Evolutionary conservation across 2,329 filamentous ascomycete genomes (phyloP).

Genomic region (Penicillium sp.): DNA sequence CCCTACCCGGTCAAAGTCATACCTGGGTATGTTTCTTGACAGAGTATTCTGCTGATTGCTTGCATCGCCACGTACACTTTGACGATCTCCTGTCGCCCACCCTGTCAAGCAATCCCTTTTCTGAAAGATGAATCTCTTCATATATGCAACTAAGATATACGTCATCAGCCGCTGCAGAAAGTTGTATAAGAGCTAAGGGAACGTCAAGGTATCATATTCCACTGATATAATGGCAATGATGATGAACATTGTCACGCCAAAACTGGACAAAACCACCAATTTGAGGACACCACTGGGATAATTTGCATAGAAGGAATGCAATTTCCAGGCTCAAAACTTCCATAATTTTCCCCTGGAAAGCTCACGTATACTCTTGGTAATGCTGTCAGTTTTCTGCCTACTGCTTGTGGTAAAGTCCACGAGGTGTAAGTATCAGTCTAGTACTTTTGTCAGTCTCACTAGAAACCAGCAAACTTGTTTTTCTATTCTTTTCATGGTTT

Average conservation of each 20-base stretch:
- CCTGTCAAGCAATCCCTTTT: background rate
- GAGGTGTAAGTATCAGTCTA: background rate
- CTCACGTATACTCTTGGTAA: background rate
- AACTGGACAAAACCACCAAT: background rate
- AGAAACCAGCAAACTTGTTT: background rate
- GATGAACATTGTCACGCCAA: background rate
- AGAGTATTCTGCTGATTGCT: background rate
- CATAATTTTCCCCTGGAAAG: background rate
- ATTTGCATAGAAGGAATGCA: too few relatives aligned
- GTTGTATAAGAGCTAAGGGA: background rate
- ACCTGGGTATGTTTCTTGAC: background rate
- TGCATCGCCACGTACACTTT: background rate
- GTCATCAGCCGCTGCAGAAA: background rate
- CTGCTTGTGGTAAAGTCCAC: background rate
- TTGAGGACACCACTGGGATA: background rate
- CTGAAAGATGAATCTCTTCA: background rate
- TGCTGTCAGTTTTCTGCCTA: background rate
- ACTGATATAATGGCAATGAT: background rate
- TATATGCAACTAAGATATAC: background rate
- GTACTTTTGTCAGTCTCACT: slow-evolving; percentile 4
- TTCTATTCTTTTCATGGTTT: background rate
- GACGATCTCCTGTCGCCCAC: slow-evolving; percentile 7
- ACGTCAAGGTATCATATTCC: background rate
- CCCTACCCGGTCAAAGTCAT: slow-evolving; percentile 7
- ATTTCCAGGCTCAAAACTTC: background rate